A percentile compares a stretch with the other conserved stretches of the same genome.
Evolutionary conservation across 805 yeast genomes (phyloP).

Genomic region (Lipomyces yamanashiensis): DNA sequence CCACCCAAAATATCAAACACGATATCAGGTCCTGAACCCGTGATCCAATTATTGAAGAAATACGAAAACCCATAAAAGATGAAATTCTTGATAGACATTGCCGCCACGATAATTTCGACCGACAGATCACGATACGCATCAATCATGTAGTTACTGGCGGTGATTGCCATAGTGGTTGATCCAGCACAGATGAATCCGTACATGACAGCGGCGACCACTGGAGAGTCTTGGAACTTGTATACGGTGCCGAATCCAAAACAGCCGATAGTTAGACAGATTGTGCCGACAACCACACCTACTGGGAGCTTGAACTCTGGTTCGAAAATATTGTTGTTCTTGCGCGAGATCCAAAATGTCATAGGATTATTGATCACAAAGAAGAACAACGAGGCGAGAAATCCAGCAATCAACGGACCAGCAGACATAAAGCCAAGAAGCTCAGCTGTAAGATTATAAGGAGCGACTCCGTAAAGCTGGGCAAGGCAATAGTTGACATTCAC

Average conservation of each 20-base stretch:
- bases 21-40: background rate
- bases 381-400: background rate
- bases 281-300: background rate
- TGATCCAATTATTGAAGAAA: constrained; percentile 8
- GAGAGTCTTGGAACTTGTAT: background rate
- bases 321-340: constrained; percentile 3
- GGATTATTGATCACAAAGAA: constrained; percentile 2
- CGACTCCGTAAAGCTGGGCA: constrained; percentile 1
- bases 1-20: constrained; percentile 8
- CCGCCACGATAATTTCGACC: background rate
- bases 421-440: constrained; percentile 1
- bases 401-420: background rate
- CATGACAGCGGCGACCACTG: constrained; percentile 2
- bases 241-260: constrained; percentile 4
- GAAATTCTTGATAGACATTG: constrained; percentile 4
- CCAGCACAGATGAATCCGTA: constrained; percentile 3
- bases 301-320: constrained; percentile 10
- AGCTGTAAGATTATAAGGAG: constrained; percentile 1
- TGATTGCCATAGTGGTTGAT: background rate
- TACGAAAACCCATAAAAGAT: constrained; percentile 12
- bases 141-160: constrained; percentile 6
- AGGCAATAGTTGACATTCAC: constrained; percentile 6
- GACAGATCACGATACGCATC: constrained; percentile 9
- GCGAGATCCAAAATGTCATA: background rate
- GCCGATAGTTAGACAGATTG: constrained; percentile 1